phyloP scores from a whole-genome alignment of 495 filamentous ascomycete genomes.

The Penicillium longicatenatum region DNA sequence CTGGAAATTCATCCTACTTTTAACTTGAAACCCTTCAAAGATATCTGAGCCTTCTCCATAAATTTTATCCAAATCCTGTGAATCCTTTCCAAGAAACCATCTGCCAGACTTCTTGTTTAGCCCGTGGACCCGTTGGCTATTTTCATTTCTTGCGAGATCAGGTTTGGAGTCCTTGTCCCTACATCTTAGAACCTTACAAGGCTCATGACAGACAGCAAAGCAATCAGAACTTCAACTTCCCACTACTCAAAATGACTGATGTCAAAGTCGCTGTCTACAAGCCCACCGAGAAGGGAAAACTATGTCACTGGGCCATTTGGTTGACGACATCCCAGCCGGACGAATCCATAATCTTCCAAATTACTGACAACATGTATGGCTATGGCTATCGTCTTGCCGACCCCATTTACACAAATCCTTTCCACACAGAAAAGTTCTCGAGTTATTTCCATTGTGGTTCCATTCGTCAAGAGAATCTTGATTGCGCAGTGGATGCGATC shows the following conservation, averaged over 20 bases:
- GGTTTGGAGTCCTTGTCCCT: not conserved
- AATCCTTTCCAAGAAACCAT: too few species aligned
- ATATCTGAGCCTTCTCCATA: too few species aligned
- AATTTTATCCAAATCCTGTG: too few species aligned
- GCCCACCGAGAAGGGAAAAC: not conserved
- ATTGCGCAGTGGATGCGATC: not conserved
- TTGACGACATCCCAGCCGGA: not conserved
- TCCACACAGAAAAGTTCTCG: not conserved
- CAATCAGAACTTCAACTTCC: not conserved
- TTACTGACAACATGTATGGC: not conserved
- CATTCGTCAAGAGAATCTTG: not conserved
- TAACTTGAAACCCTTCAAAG: too few species aligned
- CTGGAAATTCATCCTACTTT: too few species aligned
- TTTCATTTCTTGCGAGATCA: not conserved
- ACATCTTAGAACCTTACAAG: not conserved
- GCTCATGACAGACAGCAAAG: not conserved
- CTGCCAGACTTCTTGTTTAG: not conserved
- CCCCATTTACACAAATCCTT: not conserved
- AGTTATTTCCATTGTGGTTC: not conserved
- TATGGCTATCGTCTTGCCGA: not conserved
- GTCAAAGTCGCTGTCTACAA: not conserved
- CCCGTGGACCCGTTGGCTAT: not conserved
- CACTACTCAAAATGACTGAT: not conserved
- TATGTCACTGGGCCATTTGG: not conserved
- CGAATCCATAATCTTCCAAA: not conserved